Percentiles rank a stretch among this genome's conserved stretches.
phyloP scores from a whole-genome alignment of 2,329 filamentous ascomycete species.

The Spiromastix sp. region DNA sequence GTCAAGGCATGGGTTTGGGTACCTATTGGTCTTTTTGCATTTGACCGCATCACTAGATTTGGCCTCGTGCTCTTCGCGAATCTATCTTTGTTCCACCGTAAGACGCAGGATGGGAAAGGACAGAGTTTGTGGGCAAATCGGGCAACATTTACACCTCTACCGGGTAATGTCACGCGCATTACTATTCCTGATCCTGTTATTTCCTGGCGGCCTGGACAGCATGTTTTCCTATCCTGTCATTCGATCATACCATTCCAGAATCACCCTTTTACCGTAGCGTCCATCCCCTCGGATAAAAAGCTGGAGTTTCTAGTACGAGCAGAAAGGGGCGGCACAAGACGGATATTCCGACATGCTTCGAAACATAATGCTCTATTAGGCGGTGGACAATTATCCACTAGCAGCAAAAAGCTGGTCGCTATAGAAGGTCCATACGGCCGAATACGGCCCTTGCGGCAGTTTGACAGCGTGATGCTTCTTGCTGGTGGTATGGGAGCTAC shows the following conservation, averaged over 20 bases:
- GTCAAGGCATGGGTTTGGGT: constrained; percentile 38
- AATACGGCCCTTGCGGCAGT: constrained; percentile 44
- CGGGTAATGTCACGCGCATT: constrained; percentile 47
- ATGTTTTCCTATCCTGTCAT: constrained; percentile 51
- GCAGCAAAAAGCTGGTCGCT: constrained; percentile 28
- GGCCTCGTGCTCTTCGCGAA: constrained; percentile 29
- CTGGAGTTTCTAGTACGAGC: constrained; percentile 49
- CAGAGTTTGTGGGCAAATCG: constrained; percentile 27
- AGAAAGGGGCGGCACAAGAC: constrained; percentile 42
- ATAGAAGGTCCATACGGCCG: constrained; percentile 47
- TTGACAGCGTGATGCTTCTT: constrained; percentile 50
- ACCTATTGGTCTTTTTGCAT: constrained; percentile 35
- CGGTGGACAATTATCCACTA: constrained; percentile 10
- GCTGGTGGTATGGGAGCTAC: constrained; percentile 52
- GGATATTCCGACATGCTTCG: constrained; percentile 42
- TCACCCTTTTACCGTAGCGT: constrained; percentile 55
- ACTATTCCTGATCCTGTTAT: constrained; percentile 46
- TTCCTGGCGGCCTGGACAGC: constrained; percentile 52
- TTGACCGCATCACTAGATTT: constrained; percentile 34
- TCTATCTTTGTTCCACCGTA: constrained; percentile 29
- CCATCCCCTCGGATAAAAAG: constrained; percentile 43
- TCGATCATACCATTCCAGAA: constrained; percentile 47
- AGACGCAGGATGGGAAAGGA: constrained; percentile 6
- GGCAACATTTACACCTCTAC: constrained; percentile 39
- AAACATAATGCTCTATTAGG: constrained; percentile 20